Evolutionary conservation across 495 filamentous ascomycete genomes (phyloP), one percentile per base, ranked within the genome.

Genomic region (Lophiotrema nucula): DNA sequence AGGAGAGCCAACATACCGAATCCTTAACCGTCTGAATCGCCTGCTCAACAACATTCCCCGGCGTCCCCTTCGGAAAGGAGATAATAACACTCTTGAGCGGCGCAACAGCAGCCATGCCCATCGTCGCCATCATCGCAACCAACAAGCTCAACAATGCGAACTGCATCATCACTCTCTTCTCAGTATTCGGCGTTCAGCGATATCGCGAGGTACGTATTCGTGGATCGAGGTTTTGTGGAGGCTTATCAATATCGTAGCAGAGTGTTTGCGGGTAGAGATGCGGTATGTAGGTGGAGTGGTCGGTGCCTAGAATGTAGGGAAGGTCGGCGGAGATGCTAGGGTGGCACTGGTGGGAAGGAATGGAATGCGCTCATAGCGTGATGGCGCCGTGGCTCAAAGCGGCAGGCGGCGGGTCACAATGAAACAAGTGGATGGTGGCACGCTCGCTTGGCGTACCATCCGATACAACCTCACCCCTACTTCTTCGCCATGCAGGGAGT

Each of bases 61-160:
- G 87, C 5, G 89, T 92, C 46, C 83, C 77, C 35, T 81, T 73
- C 22, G 85, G 84, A 69, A 89, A 96, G 65, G 80, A 88, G 67
- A 96, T 77, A 57, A 95, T 81, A 47, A 92, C 82, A 45, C 85
- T 81, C 66, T 91, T 89, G 57, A 85, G 79, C 22, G 80, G 74
- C 46, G 80, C 77, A 19, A 75, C 74, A 41, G 77, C 74, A 39
- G 77, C 84, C 56, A 83, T 73, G 37, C 75, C 76, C 52, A 73
- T 57, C 52, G 81, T 64, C 13, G 80, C 76, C 18, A 90, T 69
- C 16, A 81, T 72, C 16, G 78, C 78, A 39, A 87, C 60, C 47
- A 71, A 47, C 33, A 74, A 53, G 21, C 76, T 58, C 42, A 84
- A 60, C 23, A 79, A 65, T 59, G 74, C 68, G 44, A 81, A 65